Evolutionary conservation across 441 rosid genomes (phyloP), one percentile per base, ranked within the genome.

Genomic region (Euphorbia celastroides): DNA sequence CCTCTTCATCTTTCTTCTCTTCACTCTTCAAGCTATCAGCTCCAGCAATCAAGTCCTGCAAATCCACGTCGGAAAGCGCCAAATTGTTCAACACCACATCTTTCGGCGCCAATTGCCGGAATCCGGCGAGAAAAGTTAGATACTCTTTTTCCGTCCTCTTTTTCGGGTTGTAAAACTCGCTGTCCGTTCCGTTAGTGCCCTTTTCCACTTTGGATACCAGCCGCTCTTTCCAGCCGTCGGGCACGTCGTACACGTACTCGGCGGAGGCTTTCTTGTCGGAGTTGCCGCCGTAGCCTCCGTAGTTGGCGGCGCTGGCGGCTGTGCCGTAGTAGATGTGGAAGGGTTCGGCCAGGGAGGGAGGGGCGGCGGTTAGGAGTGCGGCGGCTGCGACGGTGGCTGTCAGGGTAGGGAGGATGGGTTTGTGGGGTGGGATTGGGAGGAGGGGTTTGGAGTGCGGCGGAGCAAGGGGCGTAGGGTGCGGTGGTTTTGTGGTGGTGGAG

Each of bases 111-210:
- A 93, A 75, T 65, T 85, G 86, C 69, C 87, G 70, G 76, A 83
- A 81, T 9, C 97, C 96, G 5, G 97, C 74, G 13, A 90, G 78
- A 82, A 50, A 93, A 8, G 96, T 93, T 51, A 93, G 75, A 80
- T 93, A 90, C 80, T 90, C 96, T 57, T 82, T 84, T 79, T 88
- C 93, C 3, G 83, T 77, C 69, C 46, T 84, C 86, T 93, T 93
- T 78, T 86, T 93, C 0, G 96, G 98, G 64, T 88, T 93, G 74
- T 84, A 93, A 77, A 90, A 87, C 72, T 93, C 97, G 72, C 96
- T 90, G 78, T 93, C 94, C 0, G 96, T 93, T 32, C 97, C 94
- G 58, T 90, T 90, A 10, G 97, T 90, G n/a, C 97, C 98, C 73
- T 93, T 93, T 81, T 93, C 96, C 8, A 93, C 93, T 62, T 93